phyloP scores from a whole-genome alignment of 2,329 filamentous ascomycete species.

The Alternaria ventricosa region DNA sequence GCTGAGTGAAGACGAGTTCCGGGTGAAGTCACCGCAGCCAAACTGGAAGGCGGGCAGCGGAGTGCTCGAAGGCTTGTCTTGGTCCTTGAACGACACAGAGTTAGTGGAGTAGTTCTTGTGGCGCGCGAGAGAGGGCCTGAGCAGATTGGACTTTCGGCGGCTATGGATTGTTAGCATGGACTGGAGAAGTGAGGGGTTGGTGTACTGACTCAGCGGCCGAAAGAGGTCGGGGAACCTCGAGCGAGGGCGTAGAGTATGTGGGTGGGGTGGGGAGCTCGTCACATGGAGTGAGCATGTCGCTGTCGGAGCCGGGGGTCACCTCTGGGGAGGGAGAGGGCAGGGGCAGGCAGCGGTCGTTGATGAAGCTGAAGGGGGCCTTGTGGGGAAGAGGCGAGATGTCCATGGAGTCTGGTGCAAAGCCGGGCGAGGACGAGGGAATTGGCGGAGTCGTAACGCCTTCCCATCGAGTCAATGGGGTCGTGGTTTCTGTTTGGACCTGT shows the following conservation, averaged over 20 bases:
- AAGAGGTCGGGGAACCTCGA: constrained; percentile 44
- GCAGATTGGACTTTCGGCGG: constrained; percentile 56
- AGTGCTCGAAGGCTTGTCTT: constrained; percentile 58
- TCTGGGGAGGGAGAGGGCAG: constrained; percentile 75
- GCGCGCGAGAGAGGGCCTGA: constrained; percentile 76
- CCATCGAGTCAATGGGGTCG: constrained; percentile 54
- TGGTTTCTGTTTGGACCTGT: constrained; percentile 47
- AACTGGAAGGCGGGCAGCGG: constrained; percentile 80
- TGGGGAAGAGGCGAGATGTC: constrained; percentile 90
- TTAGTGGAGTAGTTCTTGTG: constrained; percentile 77
- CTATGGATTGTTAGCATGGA: constrained; percentile 33
- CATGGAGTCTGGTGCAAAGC: constrained; percentile 76
- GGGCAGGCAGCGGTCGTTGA: constrained; percentile 68
- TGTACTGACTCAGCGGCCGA: constrained; percentile 48
- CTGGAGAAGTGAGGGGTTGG: not conserved
- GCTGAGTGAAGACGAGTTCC: constrained; percentile 67
- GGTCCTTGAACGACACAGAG: constrained; percentile 65
- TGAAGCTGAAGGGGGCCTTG: constrained; percentile 72
- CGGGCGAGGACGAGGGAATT: constrained; percentile 82
- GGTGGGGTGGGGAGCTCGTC: constrained; percentile 38
- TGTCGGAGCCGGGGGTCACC: constrained; percentile 52
- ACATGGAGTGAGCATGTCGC: constrained; percentile 52
- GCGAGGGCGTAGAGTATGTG: constrained; percentile 29
- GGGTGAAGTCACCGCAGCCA: constrained; percentile 56
- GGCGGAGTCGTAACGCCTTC: constrained; percentile 85